Base-by-base conservation (phyloP, 495 filamentous ascomycete species). In the Lasiosphaeria hispida region DNA sequence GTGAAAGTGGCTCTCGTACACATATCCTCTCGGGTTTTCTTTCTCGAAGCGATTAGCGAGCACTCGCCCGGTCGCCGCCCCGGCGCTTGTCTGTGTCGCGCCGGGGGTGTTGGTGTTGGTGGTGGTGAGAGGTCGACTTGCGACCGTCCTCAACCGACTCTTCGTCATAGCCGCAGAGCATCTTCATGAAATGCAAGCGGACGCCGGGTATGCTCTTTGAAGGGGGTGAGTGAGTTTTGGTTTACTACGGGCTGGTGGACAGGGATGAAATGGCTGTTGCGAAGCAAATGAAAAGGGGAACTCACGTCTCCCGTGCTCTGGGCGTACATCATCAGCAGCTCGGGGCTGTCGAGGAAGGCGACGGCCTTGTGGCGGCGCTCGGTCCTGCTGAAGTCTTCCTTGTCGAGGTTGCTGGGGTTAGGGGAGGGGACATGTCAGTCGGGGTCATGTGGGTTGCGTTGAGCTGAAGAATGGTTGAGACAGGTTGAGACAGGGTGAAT, bases 271-370 rank as follows among this genome's bases (percentile, higher is more conserved):
- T 2, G 23, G 23, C 23, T 30, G 48, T n/a, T n/a, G n/a, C n/a
- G 33, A 44, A 3, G 30, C 13, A 53, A 19, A 18, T 10, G 55
- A 57, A 37, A 37, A 57, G 42, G 34, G 36, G 53, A 30, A 65
- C 72, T 62, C 66, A 82, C 80, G 42, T 77, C 71, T 47, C 65
- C 72, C 37, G 75, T 73, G 37, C 72, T 68, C 52, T 78, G 69
- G 11, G 80, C 73, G 30, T 77, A 73, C 77, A 82, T 82, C 73
- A 80, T 80, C 19, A 83, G 65, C 52, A 80, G 58, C 56, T 83
- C 80, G 1, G 80, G 79, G 47, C 60, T 77, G 47, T 80, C 74
- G 0, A 83, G 66, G 23, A 79, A 72, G 17, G 75, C 62, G 13
- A 73, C 65, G 34, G 80, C 80, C 23, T 71, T 61, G 37, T 72